A percentile compares a stretch with the other conserved stretches of the same genome.
Conservation (phyloP, 768 basidiomycete genomes). For the Leucocoprinus leucothites region DNA sequence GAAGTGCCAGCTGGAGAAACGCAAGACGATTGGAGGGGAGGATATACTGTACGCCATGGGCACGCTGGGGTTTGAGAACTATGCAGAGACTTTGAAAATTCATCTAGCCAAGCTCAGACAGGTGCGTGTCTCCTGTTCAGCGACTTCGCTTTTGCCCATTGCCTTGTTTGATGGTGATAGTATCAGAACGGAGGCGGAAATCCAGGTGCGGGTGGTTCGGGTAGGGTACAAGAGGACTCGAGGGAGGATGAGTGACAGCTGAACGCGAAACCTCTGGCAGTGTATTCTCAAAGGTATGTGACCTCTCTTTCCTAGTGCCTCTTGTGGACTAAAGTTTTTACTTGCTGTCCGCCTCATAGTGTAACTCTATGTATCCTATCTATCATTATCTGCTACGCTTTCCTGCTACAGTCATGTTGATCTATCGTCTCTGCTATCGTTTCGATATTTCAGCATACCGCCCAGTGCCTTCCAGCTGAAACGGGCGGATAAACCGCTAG, state of each 20-base stretch:
- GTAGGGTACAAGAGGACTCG: conserved; percentile 2
- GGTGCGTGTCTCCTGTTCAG: conserved; percentile 34
- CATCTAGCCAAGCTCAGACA: conserved; percentile 88
- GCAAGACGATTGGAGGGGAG: conserved; percentile 97
- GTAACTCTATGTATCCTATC: conserved; percentile 5
- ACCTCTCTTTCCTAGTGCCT: background rate
- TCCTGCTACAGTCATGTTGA: background rate
- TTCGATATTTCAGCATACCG: background rate
- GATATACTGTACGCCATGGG: conserved; percentile 96
- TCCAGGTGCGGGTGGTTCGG: background rate
- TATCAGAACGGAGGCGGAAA: conserved; percentile 5
- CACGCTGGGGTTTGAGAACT: conserved; percentile 91
- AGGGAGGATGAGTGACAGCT: conserved; percentile 2
- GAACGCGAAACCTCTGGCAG: background rate
- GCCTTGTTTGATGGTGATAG: background rate
- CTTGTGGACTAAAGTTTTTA: background rate
- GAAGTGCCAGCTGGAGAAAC: conserved; percentile 90
- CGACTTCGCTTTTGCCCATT: background rate
- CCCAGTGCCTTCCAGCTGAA: background rate
- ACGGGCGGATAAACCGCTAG: no score
- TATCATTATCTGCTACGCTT: conserved; percentile 4
- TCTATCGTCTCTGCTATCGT: background rate
- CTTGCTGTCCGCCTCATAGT: background rate
- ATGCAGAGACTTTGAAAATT: conserved; percentile 88
- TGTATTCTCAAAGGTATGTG: background rate